Evolutionary conservation across 2,329 filamentous ascomycete species (phyloP), one percentile per base, ranked within the genome.

Genomic region (Curvularia lunata): DNA sequence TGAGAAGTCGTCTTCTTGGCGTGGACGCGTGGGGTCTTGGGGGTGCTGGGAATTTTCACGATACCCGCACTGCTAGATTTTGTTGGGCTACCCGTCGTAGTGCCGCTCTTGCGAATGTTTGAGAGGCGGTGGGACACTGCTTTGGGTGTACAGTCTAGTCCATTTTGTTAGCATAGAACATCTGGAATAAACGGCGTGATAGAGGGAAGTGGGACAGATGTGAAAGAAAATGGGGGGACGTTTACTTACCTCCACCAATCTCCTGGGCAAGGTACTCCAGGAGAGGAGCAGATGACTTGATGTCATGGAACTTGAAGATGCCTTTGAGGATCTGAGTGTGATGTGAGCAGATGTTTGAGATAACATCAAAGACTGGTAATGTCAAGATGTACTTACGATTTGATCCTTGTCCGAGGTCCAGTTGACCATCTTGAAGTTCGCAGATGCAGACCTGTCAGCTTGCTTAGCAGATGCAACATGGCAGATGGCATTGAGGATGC

Each of bases 81-180:
- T 4, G 23, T 25, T 25, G 23, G 23, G 23, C 23, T 25, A 6
- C 23, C 23, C 4, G 4, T 25, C 23, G 23, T 6, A 25, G 4
- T 25, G 23, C 23, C 23, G 23, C 23, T 25, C 6, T 25, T 25
- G 23, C 23, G 23, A 6, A 25, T 25, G 23, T 25, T 25, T 6
- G 23, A 47, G 8, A 74, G 56, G n/a, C 69, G 68, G 50, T 68
- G 60, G 18, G 58, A 57, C 10, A 73, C 57, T 16, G 71, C 70
- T 38, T 73, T 74, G 43, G 67, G 60, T 0, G 71, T 73, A 48
- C 66, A 71, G 1, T 64, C 71, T 25, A 6, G 23, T 25, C 23
- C 23, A 6, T 25, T 25, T 4, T 25, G 23, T 25, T 25, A 25
- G 23, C 23, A 25, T 25, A 2, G 23, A 25, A 4, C 23, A 25